Evolutionary conservation across 768 basidiomycete genomes (phyloP).

Genomic region (Pluteus cervinus): DNA sequence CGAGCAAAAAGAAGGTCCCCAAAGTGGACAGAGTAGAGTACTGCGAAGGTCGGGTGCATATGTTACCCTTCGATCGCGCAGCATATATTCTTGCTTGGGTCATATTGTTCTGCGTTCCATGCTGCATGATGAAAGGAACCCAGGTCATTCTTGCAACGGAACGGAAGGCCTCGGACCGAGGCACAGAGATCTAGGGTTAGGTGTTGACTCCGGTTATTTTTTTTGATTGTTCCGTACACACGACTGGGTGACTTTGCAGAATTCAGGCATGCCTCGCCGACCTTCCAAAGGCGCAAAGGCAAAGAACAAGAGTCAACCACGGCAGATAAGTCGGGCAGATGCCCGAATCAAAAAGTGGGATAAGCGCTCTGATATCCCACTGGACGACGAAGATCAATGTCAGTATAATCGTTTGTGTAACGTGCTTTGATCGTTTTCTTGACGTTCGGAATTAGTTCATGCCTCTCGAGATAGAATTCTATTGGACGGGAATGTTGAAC

Average conservation of each 20-base stretch:
- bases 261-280: slow-evolving; percentile 31
- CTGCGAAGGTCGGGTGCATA: too few species aligned
- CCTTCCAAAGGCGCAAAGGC: slow-evolving; percentile 31
- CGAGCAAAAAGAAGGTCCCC: too few species aligned
- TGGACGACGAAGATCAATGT: slow-evolving; percentile 82
- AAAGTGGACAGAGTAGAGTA: too few species aligned
- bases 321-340: slow-evolving; percentile 44
- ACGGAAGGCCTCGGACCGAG: too few species aligned
- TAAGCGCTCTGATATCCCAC: slow-evolving; percentile 56
- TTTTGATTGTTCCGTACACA: too few species aligned
- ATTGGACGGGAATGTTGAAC: slow-evolving; percentile 52
- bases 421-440: slow-evolving; percentile 3
- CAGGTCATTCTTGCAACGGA: too few species aligned
- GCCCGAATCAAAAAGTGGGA: slow-evolving; percentile 63
- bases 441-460: slow-evolving; percentile 47
- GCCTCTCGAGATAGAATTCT: slow-evolving; percentile 69
- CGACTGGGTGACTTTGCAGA: slow-evolving; percentile 4
- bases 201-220: too few species aligned
- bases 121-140: too few species aligned
- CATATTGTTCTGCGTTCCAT: too few species aligned
- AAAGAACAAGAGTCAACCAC: slow-evolving; percentile 32
- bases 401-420: slow-evolving; percentile 15
- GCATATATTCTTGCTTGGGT: too few species aligned
- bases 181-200: too few species aligned
- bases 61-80: too few species aligned